Evolutionary conservation across 495 filamentous ascomycete genomes (phyloP), one percentile per base, ranked within the genome.

Genomic region (Neurospora pannonica): DNA sequence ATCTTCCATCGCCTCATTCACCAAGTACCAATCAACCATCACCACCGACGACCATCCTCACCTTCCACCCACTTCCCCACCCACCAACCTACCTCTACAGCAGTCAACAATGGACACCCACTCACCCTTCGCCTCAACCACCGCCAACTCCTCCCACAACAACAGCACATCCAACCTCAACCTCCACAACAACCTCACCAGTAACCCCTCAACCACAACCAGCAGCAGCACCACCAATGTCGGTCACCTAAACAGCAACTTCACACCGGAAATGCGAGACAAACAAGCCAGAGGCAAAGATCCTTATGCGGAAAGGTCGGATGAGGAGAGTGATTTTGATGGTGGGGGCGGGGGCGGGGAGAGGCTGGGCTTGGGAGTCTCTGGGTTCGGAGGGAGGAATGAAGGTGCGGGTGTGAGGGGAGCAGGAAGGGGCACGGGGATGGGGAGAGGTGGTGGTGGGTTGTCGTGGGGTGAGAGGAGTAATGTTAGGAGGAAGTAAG

Each of bases 271-370:
- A 60, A 87, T 86, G 86, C 83, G 84, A 72, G 85, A 88, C 75
- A 82, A 83, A 7, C 87, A 89, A 77, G 86, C 87, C 5, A 80
- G 87, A n/a, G 86, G 86, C 28, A 87, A 87, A 73, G 82, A 87
- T 76, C 85, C 85, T 2, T 87, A 86, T 67, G 54, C 54, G 17
- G 54, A 67, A 19, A 2, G 54, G 54, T 67, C 54, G 15, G 54
- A 67, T 67, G 54, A 67, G 28, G 54, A 67, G 24, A 67, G 54
- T 19, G 54, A 67, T 67, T 67, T 67, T 67, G 54, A 67, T 15
- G 54, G 54, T 19, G 54, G 54, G 5, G 54, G 21, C 21, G 9
- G 46, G 4, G 40, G n/a, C 5, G 34, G 34, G 8, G 19, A 21
- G 2, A 48, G 43, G 43, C 21, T 42, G 40, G 43, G n/a, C 1